These are phyloP conservation scores for Lichenothelia convexa DNA, from an alignment of 495 filamentous ascomycete species.

Conservation along the genomic window DNA sequence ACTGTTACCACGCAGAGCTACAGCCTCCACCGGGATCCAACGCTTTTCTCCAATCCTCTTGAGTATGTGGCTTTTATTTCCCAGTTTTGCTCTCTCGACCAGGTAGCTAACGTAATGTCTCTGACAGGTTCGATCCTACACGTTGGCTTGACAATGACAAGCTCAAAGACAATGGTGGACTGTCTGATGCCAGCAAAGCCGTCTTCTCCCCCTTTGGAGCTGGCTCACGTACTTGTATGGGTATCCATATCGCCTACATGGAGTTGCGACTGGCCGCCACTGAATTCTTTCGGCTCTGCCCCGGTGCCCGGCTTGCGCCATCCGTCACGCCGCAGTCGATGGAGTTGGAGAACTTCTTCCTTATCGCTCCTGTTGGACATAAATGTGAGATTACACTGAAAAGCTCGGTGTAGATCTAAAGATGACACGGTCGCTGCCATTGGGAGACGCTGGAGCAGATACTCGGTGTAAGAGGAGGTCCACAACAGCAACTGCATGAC, in stretches of 20 bases:
- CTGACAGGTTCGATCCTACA: neutral
- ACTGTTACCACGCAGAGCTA: slow-evolving; percentile 13
- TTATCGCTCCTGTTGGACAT: slow-evolving; percentile 12
- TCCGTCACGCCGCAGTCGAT: slow-evolving; percentile 9
- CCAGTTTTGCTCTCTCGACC: neutral
- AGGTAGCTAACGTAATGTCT: neutral
- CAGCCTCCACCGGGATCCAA: slow-evolving; percentile 13
- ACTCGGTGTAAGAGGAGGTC: too few species aligned
- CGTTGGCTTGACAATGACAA: neutral
- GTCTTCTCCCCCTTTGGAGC: slow-evolving; percentile 13
- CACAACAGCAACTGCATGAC: too few species aligned
- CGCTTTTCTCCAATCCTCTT: slow-evolving; percentile 12
- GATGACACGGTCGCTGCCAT: too few species aligned
- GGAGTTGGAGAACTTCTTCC: slow-evolving; percentile 15
- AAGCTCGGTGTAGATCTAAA: too few species aligned
- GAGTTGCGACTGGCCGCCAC: slow-evolving; percentile 13
- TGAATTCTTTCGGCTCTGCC: slow-evolving; percentile 10
- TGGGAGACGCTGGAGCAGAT: too few species aligned
- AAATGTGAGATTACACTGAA: slow-evolving; percentile 10
- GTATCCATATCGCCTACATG: slow-evolving; percentile 15
- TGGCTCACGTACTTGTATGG: slow-evolving; percentile 10
- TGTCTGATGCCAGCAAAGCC: neutral
- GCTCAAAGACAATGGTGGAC: too few species aligned
- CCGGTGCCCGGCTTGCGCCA: slow-evolving; percentile 1
- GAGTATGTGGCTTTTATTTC: slow-evolving; percentile 2